Conservation (phyloP, 176 grass and related monocot genomes). For the Poa pratensis region DNA sequence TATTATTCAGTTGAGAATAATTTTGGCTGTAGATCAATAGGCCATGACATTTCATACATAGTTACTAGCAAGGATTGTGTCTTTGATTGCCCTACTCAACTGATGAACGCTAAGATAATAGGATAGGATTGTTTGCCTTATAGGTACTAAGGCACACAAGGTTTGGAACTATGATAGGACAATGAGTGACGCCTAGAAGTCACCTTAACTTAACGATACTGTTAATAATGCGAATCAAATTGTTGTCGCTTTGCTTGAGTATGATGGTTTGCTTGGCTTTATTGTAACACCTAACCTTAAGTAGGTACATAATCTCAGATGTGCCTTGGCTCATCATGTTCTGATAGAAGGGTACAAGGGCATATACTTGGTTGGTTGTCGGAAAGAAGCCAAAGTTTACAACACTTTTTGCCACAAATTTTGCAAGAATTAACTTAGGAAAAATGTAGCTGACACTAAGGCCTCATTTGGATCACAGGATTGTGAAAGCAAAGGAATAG, state of each 20-base stretch:
- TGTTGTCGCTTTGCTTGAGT: neutral
- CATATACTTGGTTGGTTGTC: neutral
- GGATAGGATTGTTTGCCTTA: neutral
- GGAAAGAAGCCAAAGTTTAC: neutral
- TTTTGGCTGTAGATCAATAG: neutral
- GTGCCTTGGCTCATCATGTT: neutral
- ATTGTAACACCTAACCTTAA: neutral
- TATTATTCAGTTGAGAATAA: neutral
- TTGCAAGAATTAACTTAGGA: neutral
- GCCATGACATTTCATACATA: neutral
- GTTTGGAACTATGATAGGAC: neutral
- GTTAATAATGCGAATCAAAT: neutral
- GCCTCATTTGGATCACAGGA: too few relatives aligned
- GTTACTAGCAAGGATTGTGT: neutral
- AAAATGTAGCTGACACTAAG: neutral
- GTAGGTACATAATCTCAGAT: conserved; percentile 5
- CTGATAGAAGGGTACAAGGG: neutral
- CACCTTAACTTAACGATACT: neutral
- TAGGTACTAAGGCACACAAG: neutral
- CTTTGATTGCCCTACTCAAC: conserved; percentile 1
- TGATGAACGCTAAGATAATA: neutral
- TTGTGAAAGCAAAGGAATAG: too few relatives aligned
- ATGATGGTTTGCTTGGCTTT: neutral
- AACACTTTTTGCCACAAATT: neutral
- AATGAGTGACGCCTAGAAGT: neutral